phyloP scores from a whole-genome alignment of 805 yeast genomes.

The Kluyveromyces siamensis region DNA sequence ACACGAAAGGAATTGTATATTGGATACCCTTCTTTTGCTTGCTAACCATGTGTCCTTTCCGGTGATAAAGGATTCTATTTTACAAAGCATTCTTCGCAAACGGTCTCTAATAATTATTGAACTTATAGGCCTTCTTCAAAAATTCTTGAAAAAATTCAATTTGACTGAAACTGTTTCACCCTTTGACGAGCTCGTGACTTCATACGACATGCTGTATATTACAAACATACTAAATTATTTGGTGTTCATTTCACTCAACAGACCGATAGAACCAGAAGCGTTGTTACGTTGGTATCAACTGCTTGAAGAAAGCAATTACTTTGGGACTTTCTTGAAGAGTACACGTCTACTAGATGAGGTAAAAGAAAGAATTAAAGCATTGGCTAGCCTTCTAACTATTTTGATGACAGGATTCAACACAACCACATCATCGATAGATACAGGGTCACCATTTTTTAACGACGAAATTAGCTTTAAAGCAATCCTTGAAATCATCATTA shows the following conservation, averaged over 20 bases:
- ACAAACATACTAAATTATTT: constrained; percentile 30
- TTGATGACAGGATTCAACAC: constrained; percentile 49
- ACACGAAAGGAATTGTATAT: constrained; percentile 42
- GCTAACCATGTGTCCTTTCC: constrained; percentile 19
- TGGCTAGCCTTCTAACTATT: constrained; percentile 42
- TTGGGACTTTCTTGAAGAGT: constrained; percentile 7
- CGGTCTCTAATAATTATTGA: constrained; percentile 16
- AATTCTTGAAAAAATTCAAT: not conserved
- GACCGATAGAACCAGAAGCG: constrained; percentile 26
- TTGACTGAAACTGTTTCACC: constrained; percentile 2
- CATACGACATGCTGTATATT: constrained; percentile 28
- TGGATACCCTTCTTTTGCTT: constrained; percentile 33
- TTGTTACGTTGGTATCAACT: constrained; percentile 46
- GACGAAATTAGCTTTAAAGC: constrained; percentile 31
- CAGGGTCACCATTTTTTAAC: constrained; percentile 32
- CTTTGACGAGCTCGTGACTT: constrained; percentile 16
- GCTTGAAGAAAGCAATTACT: constrained; percentile 31
- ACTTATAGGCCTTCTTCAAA: constrained; percentile 11
- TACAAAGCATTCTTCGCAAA: constrained; percentile 12
- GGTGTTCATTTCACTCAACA: constrained; percentile 33
- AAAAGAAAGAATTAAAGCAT: constrained; percentile 32
- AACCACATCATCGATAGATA: constrained; percentile 34
- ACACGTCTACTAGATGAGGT: constrained; percentile 8
- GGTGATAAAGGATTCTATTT: constrained; percentile 15
- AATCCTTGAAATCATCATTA: constrained; percentile 34